Base-by-base conservation (phyloP, 345 rosid species). In the Eucalyptus melliodora region DNA sequence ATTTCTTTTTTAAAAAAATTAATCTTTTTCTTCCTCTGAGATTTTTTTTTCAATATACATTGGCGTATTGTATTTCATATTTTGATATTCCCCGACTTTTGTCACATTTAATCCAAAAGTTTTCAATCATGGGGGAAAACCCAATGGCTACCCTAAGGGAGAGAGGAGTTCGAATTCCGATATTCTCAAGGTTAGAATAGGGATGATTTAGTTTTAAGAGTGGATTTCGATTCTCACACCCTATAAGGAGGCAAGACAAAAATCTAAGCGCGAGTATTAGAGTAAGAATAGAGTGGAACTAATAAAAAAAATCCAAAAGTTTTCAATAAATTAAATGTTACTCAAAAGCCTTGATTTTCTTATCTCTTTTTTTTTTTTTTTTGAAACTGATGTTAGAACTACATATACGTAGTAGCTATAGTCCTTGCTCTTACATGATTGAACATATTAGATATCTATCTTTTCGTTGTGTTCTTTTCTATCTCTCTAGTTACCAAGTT, bases 251-350 rank as follows among this genome's bases (percentile, higher is more conserved):
- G 47, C 11, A 9, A 1, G 47, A 0, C 0, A 9, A 45, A 45
- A 45, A 0, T 2, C 1, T 8, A 0, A 9, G 1, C 3, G 0
- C 3, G 11, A 45, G 1, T 45, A 0, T 45, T 45, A 45, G 0
- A 45, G 11, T 45, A 44, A 8, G 10, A 44, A 44, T 44, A 44
- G 10, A 44, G 0, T 44, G 2, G 1, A 3, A 44, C 3, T 0
- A 2, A 8, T 3, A 44, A 8, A 44, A 44, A 45, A 45, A 11
- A 77, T 24, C 16, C 27, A 1, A 37, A 5, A 3, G 2, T 21
- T 21, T 77, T 21, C 16, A 37, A 37, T 37, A 77, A 77, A 77
- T 21, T 77, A 21, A 10, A 34, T 9, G 82, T 37, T 37, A 72
- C 11, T 34, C 45, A 37, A 27, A 27, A 72, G 23, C 42, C 81